Percentiles rank a stretch among this genome's conserved stretches.
Evolutionary conservation across 306 rosid species (phyloP).

Genomic region (Corylus heterophylla): DNA sequence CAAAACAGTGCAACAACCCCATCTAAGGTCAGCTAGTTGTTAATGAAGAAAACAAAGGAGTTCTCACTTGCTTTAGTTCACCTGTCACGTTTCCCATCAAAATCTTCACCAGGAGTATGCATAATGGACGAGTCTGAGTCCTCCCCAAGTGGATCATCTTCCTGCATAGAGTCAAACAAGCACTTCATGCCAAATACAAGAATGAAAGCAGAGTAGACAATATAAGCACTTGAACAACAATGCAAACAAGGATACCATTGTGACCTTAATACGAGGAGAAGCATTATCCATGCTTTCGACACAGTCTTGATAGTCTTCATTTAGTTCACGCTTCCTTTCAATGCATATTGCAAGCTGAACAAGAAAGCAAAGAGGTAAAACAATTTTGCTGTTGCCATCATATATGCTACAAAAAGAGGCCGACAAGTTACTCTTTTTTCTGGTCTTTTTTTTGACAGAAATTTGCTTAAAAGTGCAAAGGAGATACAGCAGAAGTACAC

Average conservation of each 20-base stretch:
- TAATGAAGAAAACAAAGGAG: conserved; percentile 36
- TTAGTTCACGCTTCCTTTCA: conserved; percentile 62
- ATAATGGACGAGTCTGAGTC: conserved; percentile 44
- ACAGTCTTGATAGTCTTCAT: conserved; percentile 91
- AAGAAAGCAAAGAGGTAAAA: conserved; percentile 29
- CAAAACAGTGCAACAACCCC: not conserved
- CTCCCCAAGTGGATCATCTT: conserved; percentile 51
- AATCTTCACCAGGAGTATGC: conserved; percentile 50
- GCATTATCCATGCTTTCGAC: conserved; percentile 69
- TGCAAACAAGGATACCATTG: conserved; percentile 10
- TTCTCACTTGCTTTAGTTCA: conserved; percentile 96
- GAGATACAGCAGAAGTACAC: not conserved
- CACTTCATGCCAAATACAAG: conserved; percentile 29
- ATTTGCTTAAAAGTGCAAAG: not conserved
- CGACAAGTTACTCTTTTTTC: not conserved
- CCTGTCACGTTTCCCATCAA: conserved; percentile 90
- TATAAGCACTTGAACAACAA: conserved; percentile 19
- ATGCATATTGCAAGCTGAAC: conserved; percentile 91
- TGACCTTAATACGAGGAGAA: conserved; percentile 63
- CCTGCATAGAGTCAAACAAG: conserved; percentile 53
- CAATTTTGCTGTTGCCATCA: conserved; percentile 19
- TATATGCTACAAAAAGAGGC: conserved; percentile 5
- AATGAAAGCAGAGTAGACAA: not conserved
- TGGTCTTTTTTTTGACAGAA: not conserved
- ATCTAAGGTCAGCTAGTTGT: not conserved